A percentile compares a stretch with the other conserved stretches of the same genome.
These are phyloP conservation scores for Orbilia blumenaviensis DNA, from an alignment of 2,329 filamentous ascomycete species.

Conservation along the genomic window DNA sequence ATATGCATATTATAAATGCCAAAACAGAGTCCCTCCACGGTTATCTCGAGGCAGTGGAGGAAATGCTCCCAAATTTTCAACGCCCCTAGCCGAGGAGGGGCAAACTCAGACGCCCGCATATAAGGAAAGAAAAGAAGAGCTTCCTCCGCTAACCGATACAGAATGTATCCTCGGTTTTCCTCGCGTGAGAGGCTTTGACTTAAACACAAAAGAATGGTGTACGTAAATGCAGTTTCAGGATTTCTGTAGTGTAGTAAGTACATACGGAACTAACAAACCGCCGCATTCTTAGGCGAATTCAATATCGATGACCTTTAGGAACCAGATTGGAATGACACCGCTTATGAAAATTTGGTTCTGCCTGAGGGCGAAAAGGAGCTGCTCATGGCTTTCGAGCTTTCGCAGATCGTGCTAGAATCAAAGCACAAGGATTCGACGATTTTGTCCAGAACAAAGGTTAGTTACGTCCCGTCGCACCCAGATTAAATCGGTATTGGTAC, in stretches of 20 bases:
- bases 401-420: conserved; percentile 75
- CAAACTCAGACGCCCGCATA: neutral
- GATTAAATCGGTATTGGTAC: no score
- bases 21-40: neutral
- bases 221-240: neutral
- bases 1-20: neutral
- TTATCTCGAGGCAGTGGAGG: neutral
- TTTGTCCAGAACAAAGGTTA: conserved; percentile 60
- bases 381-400: conserved; percentile 76
- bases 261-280: no score
- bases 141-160: neutral
- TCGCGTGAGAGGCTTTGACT: neutral
- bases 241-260: no score
- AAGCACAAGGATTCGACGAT: conserved; percentile 72
- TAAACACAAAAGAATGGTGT: neutral
- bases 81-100: neutral
- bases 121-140: neutral
- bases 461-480: conserved; percentile 31
- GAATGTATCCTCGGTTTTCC: neutral
- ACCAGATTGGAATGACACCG: conserved; percentile 60
- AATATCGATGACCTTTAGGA: conserved; percentile 58
- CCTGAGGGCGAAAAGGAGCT: conserved; percentile 66
- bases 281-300: neutral
- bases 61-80: neutral
- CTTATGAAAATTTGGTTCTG: conserved; percentile 66